These are phyloP conservation scores for Cladosporium oxysporum DNA, from an alignment of 2,329 filamentous ascomycete genomes.

Conservation along the genomic window DNA sequence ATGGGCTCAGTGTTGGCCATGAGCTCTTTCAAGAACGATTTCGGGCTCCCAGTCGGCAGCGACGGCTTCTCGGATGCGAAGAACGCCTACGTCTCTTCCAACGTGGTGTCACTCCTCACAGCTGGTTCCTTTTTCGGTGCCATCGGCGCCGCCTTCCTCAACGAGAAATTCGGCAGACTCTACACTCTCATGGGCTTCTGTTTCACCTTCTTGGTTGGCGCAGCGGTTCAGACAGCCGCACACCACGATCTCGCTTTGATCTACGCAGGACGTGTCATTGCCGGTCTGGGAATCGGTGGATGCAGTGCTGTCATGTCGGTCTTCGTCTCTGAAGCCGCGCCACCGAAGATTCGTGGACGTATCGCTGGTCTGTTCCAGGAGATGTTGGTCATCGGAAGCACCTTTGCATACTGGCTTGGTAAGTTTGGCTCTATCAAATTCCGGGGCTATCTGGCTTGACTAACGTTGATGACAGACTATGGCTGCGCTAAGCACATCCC, in stretches of 20 bases:
- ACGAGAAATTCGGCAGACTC: slow-evolving; percentile 59
- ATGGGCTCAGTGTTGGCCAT: slow-evolving; percentile 67
- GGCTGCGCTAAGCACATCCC: slow-evolving; percentile 19
- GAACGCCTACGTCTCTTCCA: slow-evolving; percentile 58
- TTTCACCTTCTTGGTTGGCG: slow-evolving; percentile 60
- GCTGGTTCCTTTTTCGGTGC: slow-evolving; percentile 68
- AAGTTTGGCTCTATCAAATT: not conserved
- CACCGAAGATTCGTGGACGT: slow-evolving; percentile 57
- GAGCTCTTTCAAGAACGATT: slow-evolving; percentile 52
- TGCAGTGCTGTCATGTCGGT: slow-evolving; percentile 59
- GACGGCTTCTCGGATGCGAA: slow-evolving; percentile 51
- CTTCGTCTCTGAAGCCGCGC: slow-evolving; percentile 60
- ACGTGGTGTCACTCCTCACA: slow-evolving; percentile 69
- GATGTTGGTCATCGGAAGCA: slow-evolving; percentile 25
- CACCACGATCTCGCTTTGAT: slow-evolving; percentile 59
- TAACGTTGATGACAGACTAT: slow-evolving; percentile 23
- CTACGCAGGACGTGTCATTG: slow-evolving; percentile 55
- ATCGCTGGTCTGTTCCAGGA: slow-evolving; percentile 25
- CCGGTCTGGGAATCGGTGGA: slow-evolving; percentile 55
- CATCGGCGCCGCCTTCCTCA: slow-evolving; percentile 56
- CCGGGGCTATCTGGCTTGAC: not conserved
- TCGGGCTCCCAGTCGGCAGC: slow-evolving; percentile 42
- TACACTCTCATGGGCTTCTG: slow-evolving; percentile 58
- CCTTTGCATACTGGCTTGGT: slow-evolving; percentile 35
- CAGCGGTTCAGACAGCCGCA: slow-evolving; percentile 63